Percentiles rank a stretch among this genome's conserved stretches.
phyloP scores from a whole-genome alignment of 305 asterid species.

The Rubia tinctorum region DNA sequence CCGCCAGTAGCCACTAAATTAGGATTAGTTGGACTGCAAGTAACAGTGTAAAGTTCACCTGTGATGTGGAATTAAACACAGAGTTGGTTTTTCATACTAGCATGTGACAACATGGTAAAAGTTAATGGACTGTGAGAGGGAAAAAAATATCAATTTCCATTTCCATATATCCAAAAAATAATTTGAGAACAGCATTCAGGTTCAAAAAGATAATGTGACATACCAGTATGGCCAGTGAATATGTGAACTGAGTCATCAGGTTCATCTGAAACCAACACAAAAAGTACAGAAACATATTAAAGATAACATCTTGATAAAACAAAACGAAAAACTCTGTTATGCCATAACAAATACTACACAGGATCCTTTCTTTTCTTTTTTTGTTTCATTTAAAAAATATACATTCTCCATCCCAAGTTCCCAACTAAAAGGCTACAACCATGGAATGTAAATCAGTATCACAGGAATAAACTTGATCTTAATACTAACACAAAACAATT shows the following conservation, averaged over 20 bases:
- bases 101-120: not conserved
- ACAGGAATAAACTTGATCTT: not conserved
- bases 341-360: not conserved
- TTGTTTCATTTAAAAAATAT: not conserved
- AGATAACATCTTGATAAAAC: not conserved
- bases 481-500: not conserved
- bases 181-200: not conserved
- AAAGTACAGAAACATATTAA: not conserved
- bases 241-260: conserved; percentile 74
- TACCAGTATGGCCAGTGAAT: conserved; percentile 87
- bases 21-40: conserved; percentile 80
- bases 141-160: not conserved
- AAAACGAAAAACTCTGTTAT: not conserved
- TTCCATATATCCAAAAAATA: not conserved
- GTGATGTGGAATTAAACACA: conserved; percentile 20
- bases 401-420: too few relatives aligned
- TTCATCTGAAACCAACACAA: conserved; percentile 48
- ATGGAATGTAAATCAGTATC: not conserved
- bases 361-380: not conserved
- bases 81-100: not conserved
- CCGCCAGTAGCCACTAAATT: conserved; percentile 89
- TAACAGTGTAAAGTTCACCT: conserved; percentile 75
- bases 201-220: conserved; percentile 14
- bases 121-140: not conserved
- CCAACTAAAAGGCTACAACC: not conserved